phyloP scores from a whole-genome alignment of 768 basidiomycete species.

The Russula griseocarnosa region DNA sequence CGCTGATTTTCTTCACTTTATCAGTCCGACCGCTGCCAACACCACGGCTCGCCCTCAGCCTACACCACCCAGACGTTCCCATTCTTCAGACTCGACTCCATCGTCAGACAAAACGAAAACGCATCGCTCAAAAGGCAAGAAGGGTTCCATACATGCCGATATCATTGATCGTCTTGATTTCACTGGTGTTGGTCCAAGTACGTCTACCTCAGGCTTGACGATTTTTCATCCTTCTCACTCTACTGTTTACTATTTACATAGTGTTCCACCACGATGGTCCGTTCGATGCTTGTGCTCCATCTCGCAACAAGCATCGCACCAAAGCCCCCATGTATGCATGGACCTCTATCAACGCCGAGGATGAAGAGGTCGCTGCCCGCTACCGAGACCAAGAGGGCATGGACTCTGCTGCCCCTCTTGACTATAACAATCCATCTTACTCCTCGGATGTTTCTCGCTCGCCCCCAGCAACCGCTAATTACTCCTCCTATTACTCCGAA shows the following conservation, averaged over 20 bases:
- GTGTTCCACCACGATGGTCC: conserved; percentile 93
- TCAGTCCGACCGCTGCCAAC: conserved; percentile 9
- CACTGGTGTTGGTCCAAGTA: conserved; percentile 79
- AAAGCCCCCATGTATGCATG: conserved; percentile 84
- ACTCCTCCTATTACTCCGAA: conserved; percentile 38
- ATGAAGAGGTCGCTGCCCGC: conserved; percentile 40
- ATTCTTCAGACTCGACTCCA: conserved; percentile 48
- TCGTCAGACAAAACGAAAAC: conserved; percentile 45
- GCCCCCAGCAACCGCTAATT: conserved; percentile 13
- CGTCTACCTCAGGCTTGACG: conserved; percentile 32
- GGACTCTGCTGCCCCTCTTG: conserved; percentile 29
- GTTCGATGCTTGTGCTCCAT: conserved; percentile 88
- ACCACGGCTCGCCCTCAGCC: conserved; percentile 29
- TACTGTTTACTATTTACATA: conserved; percentile 32
- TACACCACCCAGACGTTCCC: conserved; percentile 41
- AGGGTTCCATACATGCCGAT: conserved; percentile 80
- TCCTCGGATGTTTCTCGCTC: conserved; percentile 36
- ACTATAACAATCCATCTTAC: conserved; percentile 53
- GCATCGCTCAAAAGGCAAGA: conserved; percentile 54
- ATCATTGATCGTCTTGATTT: conserved; percentile 87
- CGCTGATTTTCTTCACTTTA: conserved; percentile 15
- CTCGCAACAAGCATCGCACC: conserved; percentile 74
- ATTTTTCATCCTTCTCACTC: conserved; percentile 26
- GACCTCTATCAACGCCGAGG: conserved; percentile 41
- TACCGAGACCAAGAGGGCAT: conserved; percentile 26